Base-by-base conservation (phyloP, 2,329 filamentous ascomycete species). In the Epichloe elymi region DNA sequence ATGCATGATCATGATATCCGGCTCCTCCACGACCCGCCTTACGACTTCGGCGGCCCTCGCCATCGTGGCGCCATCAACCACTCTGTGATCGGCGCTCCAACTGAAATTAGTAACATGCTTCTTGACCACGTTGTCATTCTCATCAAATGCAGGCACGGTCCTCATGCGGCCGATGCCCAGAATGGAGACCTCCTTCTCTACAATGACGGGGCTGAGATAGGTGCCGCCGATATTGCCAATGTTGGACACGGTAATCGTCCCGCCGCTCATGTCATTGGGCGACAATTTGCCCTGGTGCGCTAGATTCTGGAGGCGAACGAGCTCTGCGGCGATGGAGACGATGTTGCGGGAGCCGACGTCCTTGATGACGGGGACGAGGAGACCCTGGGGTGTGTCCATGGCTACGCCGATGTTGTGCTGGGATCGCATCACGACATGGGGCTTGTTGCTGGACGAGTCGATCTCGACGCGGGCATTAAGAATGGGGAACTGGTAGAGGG, bases 391-490 rank as follows among this genome's bases (percentile, higher is more conserved):
- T 0, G 91, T 95, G 67, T 98, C 93, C 78, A 98, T 93, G 52
- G 93, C 93, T 36, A 98, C 77, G 54, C 93, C 93, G 55, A 98
- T 91, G 68, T 98, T 95, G 75, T 98, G 93, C 61, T 86, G 83
- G 49, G 80, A 79, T 51, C 90, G 86, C 72, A 88, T 80, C 51
- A 90, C 72, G 3, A 98, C 75, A 36, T 78, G 77, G 0, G 91
- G 89, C 61, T 87, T 91, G 50, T 72, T 70, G 7, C 74, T 71
- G 53, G 75, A 71, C 41, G 72, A 54, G 59, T 96, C 88, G 19
- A 97, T 79, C 59, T 96, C 88, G 23, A 98, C 79, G 53, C 87
- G 81, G 3, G 90, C 82, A 65, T 98, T 98, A 55, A 98, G 81
- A 38, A 93, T 74, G 1, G 93, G 91, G 66, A 88, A 91, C 54